phyloP scores from a whole-genome alignment of 257 asterid species.

The Solanum piurae region DNA sequence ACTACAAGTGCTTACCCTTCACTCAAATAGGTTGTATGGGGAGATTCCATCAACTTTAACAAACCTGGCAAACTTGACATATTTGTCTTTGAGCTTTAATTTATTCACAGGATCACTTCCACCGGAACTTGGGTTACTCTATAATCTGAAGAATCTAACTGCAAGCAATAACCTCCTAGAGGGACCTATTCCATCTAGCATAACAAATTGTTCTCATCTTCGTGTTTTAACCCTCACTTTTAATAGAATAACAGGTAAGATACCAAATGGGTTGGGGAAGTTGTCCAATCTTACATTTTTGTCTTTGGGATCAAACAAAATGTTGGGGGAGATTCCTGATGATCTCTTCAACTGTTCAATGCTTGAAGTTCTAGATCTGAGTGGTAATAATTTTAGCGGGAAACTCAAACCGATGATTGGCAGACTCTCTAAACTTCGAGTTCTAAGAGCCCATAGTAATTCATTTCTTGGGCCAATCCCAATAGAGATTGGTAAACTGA shows the following conservation, averaged over 20 bases:
- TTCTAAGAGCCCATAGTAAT: constrained; percentile 19
- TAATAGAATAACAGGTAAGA: constrained; percentile 35
- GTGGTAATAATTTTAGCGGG: constrained; percentile 32
- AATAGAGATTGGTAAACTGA: constrained; percentile 47
- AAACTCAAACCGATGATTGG: constrained; percentile 36
- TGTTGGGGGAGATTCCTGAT: constrained; percentile 49
- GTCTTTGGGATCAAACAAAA: constrained; percentile 30
- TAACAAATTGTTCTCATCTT: constrained; percentile 48
- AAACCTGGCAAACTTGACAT: constrained; percentile 40
- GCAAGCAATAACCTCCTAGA: constrained; percentile 30
- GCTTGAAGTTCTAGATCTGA: constrained; percentile 36
- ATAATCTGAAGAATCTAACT: constrained; percentile 53
- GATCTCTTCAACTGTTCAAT: constrained; percentile 51
- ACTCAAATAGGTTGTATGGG: constrained; percentile 51
- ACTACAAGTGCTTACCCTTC: constrained; percentile 58
- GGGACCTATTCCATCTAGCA: constrained; percentile 55
- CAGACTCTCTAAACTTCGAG: constrained; percentile 32
- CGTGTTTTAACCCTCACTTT: constrained; percentile 20
- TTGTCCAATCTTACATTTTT: constrained; percentile 37
- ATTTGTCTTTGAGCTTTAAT: constrained; percentile 57
- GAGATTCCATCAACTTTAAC: constrained; percentile 53
- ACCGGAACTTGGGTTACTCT: constrained; percentile 36
- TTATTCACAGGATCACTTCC: constrained; percentile 55
- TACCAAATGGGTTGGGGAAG: constrained; percentile 43
- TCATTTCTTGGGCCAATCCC: constrained; percentile 50